A percentile compares a stretch with the other conserved stretches of the same genome.
Conservation (phyloP, 352 stramenopile genomes). For the Phytopythium ostracodes region DNA sequence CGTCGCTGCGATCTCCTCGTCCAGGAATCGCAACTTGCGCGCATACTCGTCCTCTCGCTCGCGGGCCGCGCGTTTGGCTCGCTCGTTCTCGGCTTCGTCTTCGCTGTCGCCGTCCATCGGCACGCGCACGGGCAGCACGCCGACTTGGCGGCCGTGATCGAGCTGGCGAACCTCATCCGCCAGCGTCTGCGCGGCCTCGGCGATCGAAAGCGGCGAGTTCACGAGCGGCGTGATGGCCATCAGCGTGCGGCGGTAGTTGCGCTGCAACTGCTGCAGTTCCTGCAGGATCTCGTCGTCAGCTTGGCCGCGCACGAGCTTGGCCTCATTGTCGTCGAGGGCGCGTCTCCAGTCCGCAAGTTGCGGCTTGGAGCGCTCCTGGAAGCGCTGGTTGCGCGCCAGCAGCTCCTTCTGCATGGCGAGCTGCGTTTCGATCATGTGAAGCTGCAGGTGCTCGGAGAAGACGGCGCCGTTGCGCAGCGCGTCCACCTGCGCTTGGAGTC, state of each 20-base stretch:
- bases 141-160: conserved; percentile 41
- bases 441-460: conserved; percentile 52
- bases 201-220: conserved; percentile 52
- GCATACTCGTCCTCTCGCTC: conserved; percentile 39
- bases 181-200: conserved; percentile 51
- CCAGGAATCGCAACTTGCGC: conserved; percentile 55
- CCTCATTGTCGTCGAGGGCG: conserved; percentile 51
- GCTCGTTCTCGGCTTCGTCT: conserved; percentile 21
- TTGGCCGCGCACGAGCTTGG: conserved; percentile 47
- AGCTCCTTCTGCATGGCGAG: conserved; percentile 68
- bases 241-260: conserved; percentile 55
- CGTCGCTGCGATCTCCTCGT: conserved; percentile 66
- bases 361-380: conserved; percentile 63
- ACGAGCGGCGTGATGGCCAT: conserved; percentile 56
- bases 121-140: conserved; percentile 31
- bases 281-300: conserved; percentile 60
- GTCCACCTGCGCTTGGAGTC: conserved; percentile 52
- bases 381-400: conserved; percentile 58
- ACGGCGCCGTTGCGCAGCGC: conserved; percentile 40
- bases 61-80: neutral
- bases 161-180: conserved; percentile 56
- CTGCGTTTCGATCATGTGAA: conserved; percentile 49
- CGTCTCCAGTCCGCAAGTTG: conserved; percentile 68
- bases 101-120: conserved; percentile 11
- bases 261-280: conserved; percentile 60